A percentile compares a stretch with the other conserved stretches of the same genome.
Conservation (phyloP, 148 eudicot genomes). For the Chenopodium formosanum region DNA sequence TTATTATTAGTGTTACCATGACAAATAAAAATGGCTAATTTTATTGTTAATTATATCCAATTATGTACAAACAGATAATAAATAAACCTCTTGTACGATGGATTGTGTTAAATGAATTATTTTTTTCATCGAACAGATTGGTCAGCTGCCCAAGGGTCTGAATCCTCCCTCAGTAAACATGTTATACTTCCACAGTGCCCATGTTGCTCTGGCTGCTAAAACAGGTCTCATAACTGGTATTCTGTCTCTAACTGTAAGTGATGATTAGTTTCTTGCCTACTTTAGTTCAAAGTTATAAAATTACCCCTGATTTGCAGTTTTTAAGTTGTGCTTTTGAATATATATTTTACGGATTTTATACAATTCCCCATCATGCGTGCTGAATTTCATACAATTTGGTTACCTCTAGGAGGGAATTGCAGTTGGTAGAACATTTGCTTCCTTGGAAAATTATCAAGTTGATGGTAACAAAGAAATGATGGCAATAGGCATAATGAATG, state of each 20-base stretch:
- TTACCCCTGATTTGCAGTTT: background rate
- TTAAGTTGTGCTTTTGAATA: background rate
- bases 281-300: background rate
- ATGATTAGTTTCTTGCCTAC: background rate
- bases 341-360: background rate
- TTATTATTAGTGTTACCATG: background rate
- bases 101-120: background rate
- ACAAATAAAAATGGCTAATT: background rate
- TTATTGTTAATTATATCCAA: background rate
- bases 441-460: constrained; percentile 80
- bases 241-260: constrained; percentile 77
- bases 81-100: background rate
- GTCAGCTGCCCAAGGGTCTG: constrained; percentile 68
- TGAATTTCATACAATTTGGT: background rate
- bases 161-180: constrained; percentile 82
- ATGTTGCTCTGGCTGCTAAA: constrained; percentile 62
- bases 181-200: constrained; percentile 53
- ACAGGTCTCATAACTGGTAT: constrained; percentile 87
- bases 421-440: constrained; percentile 92
- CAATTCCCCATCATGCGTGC: background rate
- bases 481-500: constrained; percentile 90
- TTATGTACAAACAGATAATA: background rate
- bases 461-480: constrained; percentile 99
- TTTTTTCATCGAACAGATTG: constrained; percentile 51
- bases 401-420: constrained; percentile 84